Evolutionary conservation across 2,329 filamentous ascomycete species (phyloP).

Genomic region (Phyllosticta paracitricarpa): DNA sequence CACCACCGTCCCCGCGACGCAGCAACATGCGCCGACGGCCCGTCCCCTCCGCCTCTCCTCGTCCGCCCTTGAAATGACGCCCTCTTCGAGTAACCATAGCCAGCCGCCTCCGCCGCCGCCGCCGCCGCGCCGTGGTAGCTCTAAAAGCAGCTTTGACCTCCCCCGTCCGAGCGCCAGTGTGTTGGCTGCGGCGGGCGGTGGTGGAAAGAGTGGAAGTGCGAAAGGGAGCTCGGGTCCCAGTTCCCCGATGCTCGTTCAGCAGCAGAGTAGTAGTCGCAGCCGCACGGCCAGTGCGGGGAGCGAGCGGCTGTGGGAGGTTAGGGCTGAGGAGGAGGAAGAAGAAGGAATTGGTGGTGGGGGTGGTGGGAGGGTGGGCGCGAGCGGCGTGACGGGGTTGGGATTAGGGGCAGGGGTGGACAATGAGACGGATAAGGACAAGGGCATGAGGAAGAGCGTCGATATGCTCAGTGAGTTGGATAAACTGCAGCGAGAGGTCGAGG

Average conservation of each 20-base stretch:
- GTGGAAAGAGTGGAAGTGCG: background rate
- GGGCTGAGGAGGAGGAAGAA: background rate
- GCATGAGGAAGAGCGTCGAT: conserved; percentile 11
- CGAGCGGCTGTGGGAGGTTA: background rate
- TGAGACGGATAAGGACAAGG: background rate
- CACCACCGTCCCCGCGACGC: no score
- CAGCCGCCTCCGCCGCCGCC: conserved; percentile 1
- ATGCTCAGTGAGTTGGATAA: conserved; percentile 30
- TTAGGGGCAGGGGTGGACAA: background rate
- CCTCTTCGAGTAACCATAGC: background rate
- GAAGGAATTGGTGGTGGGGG: background rate
- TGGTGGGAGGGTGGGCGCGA: background rate
- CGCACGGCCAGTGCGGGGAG: conserved; percentile 3
- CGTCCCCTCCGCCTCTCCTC: conserved; percentile 1
- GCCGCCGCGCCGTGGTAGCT: conserved; percentile 5
- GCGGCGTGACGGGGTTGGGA: background rate
- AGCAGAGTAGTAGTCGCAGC: background rate
- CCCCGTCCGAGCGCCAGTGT: conserved; percentile 2
- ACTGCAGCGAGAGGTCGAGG: conserved; percentile 30
- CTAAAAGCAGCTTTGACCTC: conserved; percentile 9
- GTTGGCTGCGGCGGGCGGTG: background rate
- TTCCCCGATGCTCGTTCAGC: background rate
- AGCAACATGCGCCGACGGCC: no score
- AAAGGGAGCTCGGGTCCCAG: background rate
- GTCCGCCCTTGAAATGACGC: conserved; percentile 4